Conservation (phyloP, 2,329 filamentous ascomycete genomes). For the Trichoderma guizhouense region DNA sequence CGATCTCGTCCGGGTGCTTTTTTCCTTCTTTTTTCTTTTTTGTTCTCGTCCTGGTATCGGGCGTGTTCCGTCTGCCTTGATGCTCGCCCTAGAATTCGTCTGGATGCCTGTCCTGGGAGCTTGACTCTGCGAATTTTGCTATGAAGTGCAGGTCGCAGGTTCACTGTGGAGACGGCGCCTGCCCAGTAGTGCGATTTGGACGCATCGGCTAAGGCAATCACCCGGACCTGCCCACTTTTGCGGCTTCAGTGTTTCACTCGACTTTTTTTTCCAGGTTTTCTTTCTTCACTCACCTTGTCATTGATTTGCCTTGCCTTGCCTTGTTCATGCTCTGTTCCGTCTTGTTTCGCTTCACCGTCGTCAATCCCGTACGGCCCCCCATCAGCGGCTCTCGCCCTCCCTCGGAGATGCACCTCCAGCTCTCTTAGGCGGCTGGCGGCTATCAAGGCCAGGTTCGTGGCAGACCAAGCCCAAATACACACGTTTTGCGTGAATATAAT, state of each 20-base stretch:
- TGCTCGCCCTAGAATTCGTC: neutral
- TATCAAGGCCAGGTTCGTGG: neutral
- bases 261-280: neutral
- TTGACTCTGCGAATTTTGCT: constrained; percentile 6
- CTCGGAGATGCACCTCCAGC: neutral
- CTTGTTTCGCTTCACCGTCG: neutral
- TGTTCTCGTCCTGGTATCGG: neutral
- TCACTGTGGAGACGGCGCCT: neutral
- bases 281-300: neutral
- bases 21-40: neutral
- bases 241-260: neutral
- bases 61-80: neutral
- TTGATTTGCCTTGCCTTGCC: neutral
- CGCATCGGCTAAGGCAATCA: neutral
- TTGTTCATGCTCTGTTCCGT: neutral
- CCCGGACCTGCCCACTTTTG: neutral
- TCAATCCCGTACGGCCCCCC: neutral
- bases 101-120: neutral
- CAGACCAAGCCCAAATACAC: neutral
- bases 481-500: neutral
- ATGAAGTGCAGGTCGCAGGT: constrained; percentile 7
- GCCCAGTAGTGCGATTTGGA: neutral
- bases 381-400: neutral
- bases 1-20: constrained; percentile 1
- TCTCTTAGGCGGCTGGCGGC: neutral